Base-by-base conservation (phyloP, 352 stramenopile species). In the Saprolegnia diclina region DNA sequence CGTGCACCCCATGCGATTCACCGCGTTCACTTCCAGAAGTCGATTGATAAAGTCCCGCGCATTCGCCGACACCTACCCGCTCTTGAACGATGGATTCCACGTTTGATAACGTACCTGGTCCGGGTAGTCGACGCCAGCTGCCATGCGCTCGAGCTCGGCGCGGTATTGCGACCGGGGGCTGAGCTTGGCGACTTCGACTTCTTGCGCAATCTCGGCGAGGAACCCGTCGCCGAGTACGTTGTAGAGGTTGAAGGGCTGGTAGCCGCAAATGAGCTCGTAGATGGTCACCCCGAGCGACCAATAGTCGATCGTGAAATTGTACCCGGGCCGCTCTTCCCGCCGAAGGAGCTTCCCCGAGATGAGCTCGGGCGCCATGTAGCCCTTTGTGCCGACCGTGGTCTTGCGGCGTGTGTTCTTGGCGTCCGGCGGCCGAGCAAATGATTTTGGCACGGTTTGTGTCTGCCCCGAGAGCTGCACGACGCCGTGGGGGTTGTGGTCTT, bases 301-400 rank as follows among this genome's bases (percentile, higher is more conserved):
- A 69, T 85, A 92, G 71, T 92, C 83, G 22, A 92, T 81, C 13
- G 82, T 80, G 52, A 74, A 85, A 21, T 81, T 91, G 69, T 94
- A 94, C 4, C 88, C 88, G 4, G 82, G 80, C 1, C 83, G 82
- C 72, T 94, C 82, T 29, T 90, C 79, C 22, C 84, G 78, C 59
- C 89, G 87, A 44, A 92, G 77, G n/a, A 89, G 74, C 65, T 95
- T 90, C 32, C 89, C 85, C 0, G 83, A 90, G 32, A 95, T 91
- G 71, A 97, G 93, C 70, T 97, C 90, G 4, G 88, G 88, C n/a
- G 88, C 87, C 88, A 96, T 95, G 75, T 97, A 96, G 1, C 88
- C 90, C 66, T 89, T 79, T 11, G 88, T 96, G 4, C 90, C 90
- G 24, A 97, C 90, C 4, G 82, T 90, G 13, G 82, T 92, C 76